phyloP scores from a whole-genome alignment of 2,329 filamentous ascomycete genomes.

The Cladosporium velox region DNA sequence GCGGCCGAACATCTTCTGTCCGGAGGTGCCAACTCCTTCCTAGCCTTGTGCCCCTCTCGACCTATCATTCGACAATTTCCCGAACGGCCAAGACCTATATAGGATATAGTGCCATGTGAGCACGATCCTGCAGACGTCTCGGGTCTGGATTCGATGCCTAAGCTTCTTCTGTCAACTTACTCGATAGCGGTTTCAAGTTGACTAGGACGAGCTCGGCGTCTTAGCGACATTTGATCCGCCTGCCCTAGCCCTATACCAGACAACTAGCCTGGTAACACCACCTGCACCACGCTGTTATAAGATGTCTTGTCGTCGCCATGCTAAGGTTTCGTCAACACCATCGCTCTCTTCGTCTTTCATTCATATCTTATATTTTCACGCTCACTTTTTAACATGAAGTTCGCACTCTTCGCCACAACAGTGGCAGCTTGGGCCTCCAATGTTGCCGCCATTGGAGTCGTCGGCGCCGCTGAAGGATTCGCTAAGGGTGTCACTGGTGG shows the following conservation, averaged over 20 bases:
- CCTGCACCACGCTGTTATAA: background rate
- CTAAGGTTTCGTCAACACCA: background rate
- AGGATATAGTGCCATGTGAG: constrained; percentile 5
- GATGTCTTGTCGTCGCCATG: background rate
- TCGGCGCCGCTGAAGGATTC: constrained; percentile 43
- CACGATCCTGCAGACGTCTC: background rate
- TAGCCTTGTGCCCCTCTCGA: background rate
- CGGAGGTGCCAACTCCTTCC: background rate
- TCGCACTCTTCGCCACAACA: constrained; percentile 2
- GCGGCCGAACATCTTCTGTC: background rate
- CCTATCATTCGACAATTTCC: background rate
- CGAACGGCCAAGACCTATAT: background rate
- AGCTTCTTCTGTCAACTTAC: constrained; percentile 4
- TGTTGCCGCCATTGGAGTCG: constrained; percentile 15
- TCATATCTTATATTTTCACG: background rate
- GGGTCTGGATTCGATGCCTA: background rate
- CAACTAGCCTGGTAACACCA: background rate
- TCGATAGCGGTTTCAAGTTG: constrained; percentile 1
- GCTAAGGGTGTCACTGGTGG: constrained; percentile 59
- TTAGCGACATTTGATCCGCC: constrained; percentile 8
- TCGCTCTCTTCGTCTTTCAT: background rate
- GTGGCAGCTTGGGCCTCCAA: constrained; percentile 15
- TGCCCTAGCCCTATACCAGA: constrained; percentile 1
- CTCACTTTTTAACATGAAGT: constrained; percentile 18
- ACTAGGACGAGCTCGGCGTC: background rate